These are phyloP conservation scores for Primulina eburnea DNA, from an alignment of 257 asterid species.

Conservation along the genomic window DNA sequence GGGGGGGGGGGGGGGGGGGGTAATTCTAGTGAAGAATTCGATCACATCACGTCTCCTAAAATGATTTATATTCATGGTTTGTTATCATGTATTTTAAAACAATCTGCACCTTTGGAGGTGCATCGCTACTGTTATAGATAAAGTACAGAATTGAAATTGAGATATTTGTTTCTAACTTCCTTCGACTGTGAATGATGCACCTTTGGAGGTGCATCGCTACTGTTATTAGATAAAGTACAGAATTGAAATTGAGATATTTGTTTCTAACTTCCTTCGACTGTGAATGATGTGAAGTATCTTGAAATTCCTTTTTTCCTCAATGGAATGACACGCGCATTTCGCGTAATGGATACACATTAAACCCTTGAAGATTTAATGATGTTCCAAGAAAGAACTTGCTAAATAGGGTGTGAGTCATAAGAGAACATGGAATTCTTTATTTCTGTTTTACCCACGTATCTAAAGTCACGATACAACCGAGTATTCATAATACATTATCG, in stretches of 20 bases:
- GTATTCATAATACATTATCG: background rate
- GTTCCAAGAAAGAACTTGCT: background rate
- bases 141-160: background rate
- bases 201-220: background rate
- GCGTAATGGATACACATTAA: too few relatives aligned
- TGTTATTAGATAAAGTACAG: background rate
- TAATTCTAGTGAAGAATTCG: too few relatives aligned
- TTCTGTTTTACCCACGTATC: too few relatives aligned
- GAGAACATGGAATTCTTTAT: background rate
- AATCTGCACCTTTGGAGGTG: background rate
- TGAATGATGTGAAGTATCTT: background rate
- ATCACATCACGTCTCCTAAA: too few relatives aligned
- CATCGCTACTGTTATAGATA: background rate
- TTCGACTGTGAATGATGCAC: background rate
- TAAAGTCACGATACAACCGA: too few relatives aligned
- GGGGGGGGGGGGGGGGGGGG: too few relatives aligned
- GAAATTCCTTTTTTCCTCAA: background rate
- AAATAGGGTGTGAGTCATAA: background rate
- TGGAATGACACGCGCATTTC: background rate
- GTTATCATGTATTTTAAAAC: background rate
- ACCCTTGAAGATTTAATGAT: background rate
- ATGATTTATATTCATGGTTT: too few relatives aligned
- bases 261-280: background rate
- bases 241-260: background rate
- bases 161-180: background rate